Evolutionary conservation across 768 basidiomycete species (phyloP), one percentile per base, ranked within the genome.

Genomic region (Russula emetica): DNA sequence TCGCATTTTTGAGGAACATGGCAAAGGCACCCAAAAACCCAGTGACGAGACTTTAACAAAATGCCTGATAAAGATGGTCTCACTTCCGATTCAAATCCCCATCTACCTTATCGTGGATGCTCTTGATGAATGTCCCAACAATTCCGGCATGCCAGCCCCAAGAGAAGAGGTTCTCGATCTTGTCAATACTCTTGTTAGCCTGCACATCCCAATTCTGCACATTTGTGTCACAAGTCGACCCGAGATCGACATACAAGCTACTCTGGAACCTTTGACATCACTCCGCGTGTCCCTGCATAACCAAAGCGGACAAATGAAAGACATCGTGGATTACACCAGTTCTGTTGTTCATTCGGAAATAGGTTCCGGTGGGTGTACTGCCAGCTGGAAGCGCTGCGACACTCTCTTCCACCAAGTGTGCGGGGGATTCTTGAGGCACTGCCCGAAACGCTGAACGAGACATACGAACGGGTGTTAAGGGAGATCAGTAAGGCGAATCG

Each of bases 391-490:
- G 22, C 45, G 4, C 45, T 47, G 24, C 26, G 20, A 2, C 7
- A 16, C 26, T 28, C 50, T 34, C 49, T 42, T n/a, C n/a, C 58
- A 8, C 20, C 55, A 8, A 32, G 58, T 24, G 38, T 63, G 10
- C 58, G 32, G 6, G 38, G 5, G 8, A 18, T 60, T 44, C 62
- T 63, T 10, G 22, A 60, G 1, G 40, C 7, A 42, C 54, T 63
- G 18, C 62, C 62, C 0, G 34, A 36, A 32, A 42, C 56, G 3
- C 36, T 63, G 2, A 28, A 57, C 42, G 55, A 57, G 20, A 57
- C 55, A 1, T 57, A 57, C 42, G 42, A 57, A 24, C 62, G 55
- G 4, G 40, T 60, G 9, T 42, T 63, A 11, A 49, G 34, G 58
- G 42, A 44, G 0, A 60, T 63, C 50, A 36, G 50, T 1, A 36